Percentiles rank a stretch among this genome's conserved stretches.
These are phyloP conservation scores for Fusarium nisikadoi DNA, from an alignment of 2,329 filamentous ascomycete genomes.

Conservation along the genomic window DNA sequence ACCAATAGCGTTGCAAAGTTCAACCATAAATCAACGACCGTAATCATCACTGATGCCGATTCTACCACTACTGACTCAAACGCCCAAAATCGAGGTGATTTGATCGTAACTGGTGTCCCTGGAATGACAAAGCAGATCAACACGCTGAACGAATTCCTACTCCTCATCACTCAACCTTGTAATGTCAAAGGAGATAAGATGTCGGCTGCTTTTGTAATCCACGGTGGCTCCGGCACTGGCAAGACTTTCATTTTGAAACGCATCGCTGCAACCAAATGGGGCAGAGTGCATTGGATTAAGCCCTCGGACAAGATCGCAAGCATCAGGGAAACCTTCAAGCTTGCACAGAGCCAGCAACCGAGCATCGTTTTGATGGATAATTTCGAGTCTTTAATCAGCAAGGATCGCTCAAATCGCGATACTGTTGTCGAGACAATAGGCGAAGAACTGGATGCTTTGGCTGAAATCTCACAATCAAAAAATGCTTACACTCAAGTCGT, in stretches of 20 bases:
- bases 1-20: constrained; percentile 58
- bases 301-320: constrained; percentile 65
- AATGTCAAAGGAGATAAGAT: constrained; percentile 46
- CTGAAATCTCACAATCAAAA: constrained; percentile 50
- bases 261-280: constrained; percentile 76
- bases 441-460: constrained; percentile 67
- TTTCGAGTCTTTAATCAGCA: constrained; percentile 75
- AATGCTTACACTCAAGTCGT: constrained; percentile 67
- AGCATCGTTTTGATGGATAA: constrained; percentile 84
- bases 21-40: constrained; percentile 49
- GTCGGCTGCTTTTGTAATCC: constrained; percentile 74
- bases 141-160: constrained; percentile 74
- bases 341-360: constrained; percentile 75
- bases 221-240: constrained; percentile 86
- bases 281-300: constrained; percentile 71
- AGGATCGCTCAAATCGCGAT: constrained; percentile 62
- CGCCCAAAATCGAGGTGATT: constrained; percentile 44
- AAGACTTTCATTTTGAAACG: constrained; percentile 80
- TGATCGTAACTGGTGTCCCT: constrained; percentile 68
- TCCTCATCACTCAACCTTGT: constrained; percentile 60
- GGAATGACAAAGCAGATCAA: constrained; percentile 73
- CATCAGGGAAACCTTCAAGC: constrained; percentile 75
- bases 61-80: constrained; percentile 24
- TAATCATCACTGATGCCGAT: constrained; percentile 52
- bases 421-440: constrained; percentile 62